Evolutionary conservation across 1,139 yeast species (phyloP), one percentile per base, ranked within the genome.

Genomic region (Pichia sp.): DNA sequence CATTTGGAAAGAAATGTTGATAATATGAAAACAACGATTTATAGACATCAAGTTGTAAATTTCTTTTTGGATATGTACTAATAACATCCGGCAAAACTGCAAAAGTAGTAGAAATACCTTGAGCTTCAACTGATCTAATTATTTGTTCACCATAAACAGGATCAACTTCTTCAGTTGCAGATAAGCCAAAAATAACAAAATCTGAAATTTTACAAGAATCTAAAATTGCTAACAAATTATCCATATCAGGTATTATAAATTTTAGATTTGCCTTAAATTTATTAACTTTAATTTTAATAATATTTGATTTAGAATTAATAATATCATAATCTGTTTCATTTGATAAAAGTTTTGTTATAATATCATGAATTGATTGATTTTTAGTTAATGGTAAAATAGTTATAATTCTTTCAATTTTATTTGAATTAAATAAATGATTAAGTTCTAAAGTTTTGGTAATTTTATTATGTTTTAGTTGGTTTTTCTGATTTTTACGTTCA

Each of bases 181-280:
- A 87, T 42, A 92, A 71, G 25, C 89, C 95, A 64, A 92, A 85
- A 1, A 94, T 69, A 2, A 89, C 94, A 63, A 81, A 88, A 68
- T 94, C 98, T 0, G 97, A 83, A 3, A 86, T 79, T 62, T 87
- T 86, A 32, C 95, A 89, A 34, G 95, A 84, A 67, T 94, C 98
- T 51, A 94, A 66, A 39, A 92, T 75, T 25, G 85, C 72, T 38
- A 87, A 66, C 49, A 89, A 75, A 61, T 84, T 78, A 43, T 72
- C 66, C 66, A 77, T 78, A 56, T 86, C 84, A 1, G 96, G 96
- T 29, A 89, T 68, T 30, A 92, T 76, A 53, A 88, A 73, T 60
- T 87, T 86, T 51, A 92, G 63, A 58, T 79, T 81, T 49, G 92
- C 76, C 66, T 86, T 86, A 67, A 86, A 92, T 53, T 89, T 77